Percentiles rank a stretch among this genome's conserved stretches.
These are phyloP conservation scores for Aureobasidium sp. DNA, from an alignment of 2,329 filamentous ascomycete species.

Conservation along the genomic window DNA sequence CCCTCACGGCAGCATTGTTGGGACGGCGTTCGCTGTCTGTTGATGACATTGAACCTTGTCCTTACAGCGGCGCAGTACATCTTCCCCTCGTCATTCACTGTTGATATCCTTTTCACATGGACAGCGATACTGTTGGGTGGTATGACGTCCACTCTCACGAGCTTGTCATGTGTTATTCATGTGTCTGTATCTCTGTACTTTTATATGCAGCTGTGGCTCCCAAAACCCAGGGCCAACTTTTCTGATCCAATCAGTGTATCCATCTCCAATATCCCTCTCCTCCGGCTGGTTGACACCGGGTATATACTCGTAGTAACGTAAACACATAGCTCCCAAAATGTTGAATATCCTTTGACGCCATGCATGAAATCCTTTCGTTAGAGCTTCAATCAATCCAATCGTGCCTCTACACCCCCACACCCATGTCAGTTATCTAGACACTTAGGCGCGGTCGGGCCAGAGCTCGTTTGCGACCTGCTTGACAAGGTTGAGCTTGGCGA, in stretches of 20 bases:
- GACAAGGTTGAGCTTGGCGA: conserved; percentile 29
- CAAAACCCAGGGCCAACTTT: background rate
- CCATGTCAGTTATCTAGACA: background rate
- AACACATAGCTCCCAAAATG: conserved; percentile 3
- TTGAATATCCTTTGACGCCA: conserved; percentile 8
- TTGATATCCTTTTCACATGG: background rate
- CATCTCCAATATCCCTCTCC: background rate
- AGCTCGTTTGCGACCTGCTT: conserved; percentile 28
- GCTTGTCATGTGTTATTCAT: conserved; percentile 7
- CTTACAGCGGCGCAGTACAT: background rate
- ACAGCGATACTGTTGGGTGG: background rate
- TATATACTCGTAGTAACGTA: background rate
- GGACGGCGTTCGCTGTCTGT: conserved; percentile 6
- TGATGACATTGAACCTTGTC: conserved; percentile 4
- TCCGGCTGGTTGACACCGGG: conserved; percentile 12
- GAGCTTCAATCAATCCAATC: conserved; percentile 6
- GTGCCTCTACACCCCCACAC: background rate
- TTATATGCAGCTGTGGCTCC: background rate
- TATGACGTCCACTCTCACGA: conserved; percentile 1
- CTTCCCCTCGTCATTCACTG: background rate
- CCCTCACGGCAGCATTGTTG: conserved; percentile 6
- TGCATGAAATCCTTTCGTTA: conserved; percentile 10
- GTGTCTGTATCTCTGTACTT: conserved; percentile 5
- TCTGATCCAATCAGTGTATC: conserved; percentile 7
- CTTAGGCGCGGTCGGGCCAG: conserved; percentile 26